These are phyloP conservation scores for Candida tetrigidarum DNA, from an alignment of 1,139 yeast genomes.

Conservation along the genomic window DNA sequence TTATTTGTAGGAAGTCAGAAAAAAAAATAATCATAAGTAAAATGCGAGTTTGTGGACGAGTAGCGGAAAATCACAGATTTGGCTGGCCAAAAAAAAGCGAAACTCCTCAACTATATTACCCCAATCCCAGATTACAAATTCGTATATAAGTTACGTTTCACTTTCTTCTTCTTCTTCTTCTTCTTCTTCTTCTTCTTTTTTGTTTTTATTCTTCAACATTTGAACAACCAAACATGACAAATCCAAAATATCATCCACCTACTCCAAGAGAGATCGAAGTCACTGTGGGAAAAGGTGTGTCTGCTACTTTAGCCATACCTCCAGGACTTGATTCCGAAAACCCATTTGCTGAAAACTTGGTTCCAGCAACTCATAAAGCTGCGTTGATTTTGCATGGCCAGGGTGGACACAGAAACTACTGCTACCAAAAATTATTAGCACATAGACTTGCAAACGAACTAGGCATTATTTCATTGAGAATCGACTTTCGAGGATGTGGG, in stretches of 20 bases:
- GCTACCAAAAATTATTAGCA: constrained; percentile 71
- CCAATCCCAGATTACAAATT: no score
- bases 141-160: no score
- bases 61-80: constrained; percentile 1
- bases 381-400: constrained; percentile 70
- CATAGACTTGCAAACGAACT: constrained; percentile 57
- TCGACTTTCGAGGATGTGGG: constrained; percentile 90
- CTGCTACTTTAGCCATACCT: constrained; percentile 46
- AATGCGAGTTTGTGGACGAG: not conserved
- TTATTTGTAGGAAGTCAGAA: not conserved
- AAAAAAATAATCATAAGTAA: no score
- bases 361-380: constrained; percentile 44
- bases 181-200: constrained; percentile 2
- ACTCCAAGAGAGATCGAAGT: constrained; percentile 42
- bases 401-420: constrained; percentile 82
- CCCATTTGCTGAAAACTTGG: constrained; percentile 29
- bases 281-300: constrained; percentile 38
- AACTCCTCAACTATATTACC: no score
- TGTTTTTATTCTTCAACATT: not conserved
- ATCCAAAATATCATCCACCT: constrained; percentile 14
- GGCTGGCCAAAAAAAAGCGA: no score
- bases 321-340: constrained; percentile 31
- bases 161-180: no score
- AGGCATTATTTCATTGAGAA: constrained; percentile 69
- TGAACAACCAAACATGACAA: constrained; percentile 8